Evolutionary conservation across 805 yeast genomes (phyloP).

Genomic region (Spathaspora hagerdaliae): DNA sequence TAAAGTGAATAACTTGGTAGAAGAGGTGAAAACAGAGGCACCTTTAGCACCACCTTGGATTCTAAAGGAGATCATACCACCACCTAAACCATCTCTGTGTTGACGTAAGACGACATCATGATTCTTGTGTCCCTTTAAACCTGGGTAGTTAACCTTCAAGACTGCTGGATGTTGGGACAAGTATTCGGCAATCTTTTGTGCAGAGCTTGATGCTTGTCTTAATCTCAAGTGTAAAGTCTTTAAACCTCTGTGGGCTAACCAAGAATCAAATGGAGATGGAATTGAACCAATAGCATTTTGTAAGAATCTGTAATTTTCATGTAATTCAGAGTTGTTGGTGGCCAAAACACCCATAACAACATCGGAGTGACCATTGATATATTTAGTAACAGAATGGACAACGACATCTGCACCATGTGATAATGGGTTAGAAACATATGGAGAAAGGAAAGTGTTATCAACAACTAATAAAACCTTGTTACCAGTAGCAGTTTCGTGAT

Average conservation of each 20-base stretch:
- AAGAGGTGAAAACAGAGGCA: constrained; percentile 68
- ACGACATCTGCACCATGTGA: constrained; percentile 82
- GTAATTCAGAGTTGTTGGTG: constrained; percentile 56
- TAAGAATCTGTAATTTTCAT: constrained; percentile 65
- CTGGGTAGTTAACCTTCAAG: constrained; percentile 76
- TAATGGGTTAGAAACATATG: constrained; percentile 83
- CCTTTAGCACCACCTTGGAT: constrained; percentile 76
- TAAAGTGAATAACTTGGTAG: constrained; percentile 73
- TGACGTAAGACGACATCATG: constrained; percentile 64
- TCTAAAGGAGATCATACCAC: constrained; percentile 89
- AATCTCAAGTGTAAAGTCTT: constrained; percentile 82
- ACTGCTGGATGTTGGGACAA: constrained; percentile 51
- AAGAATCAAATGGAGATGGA: constrained; percentile 86
- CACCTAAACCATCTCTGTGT: constrained; percentile 83
- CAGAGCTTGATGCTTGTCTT: constrained; percentile 62
- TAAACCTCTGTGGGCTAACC: constrained; percentile 91
- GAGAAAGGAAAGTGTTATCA: constrained; percentile 86
- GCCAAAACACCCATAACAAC: constrained; percentile 85
- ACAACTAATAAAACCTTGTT: constrained; percentile 63
- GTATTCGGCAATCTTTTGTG: constrained; percentile 65
- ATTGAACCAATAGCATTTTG: constrained; percentile 88
- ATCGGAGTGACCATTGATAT: constrained; percentile 89
- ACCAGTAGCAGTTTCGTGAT: constrained; percentile 40
- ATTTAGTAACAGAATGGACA: constrained; percentile 85
- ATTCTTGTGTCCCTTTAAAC: constrained; percentile 62